Base-by-base conservation (phyloP, 1,284 basidiomycete species). In the Ustilago tritici region DNA sequence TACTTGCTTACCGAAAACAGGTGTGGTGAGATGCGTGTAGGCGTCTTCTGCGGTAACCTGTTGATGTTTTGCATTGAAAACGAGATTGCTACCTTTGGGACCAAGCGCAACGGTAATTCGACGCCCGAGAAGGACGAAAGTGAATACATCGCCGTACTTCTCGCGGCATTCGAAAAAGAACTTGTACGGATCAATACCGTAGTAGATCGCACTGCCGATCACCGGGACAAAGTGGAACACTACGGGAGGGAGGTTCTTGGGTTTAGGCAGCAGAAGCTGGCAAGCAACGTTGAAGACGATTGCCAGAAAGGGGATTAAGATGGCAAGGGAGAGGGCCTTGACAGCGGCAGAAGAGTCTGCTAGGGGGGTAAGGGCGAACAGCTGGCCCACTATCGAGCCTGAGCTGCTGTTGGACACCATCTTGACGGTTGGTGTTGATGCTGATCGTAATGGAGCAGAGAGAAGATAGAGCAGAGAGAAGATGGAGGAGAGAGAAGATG, bases 31-130 rank as follows among this genome's bases (percentile, higher is more conserved):
- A 38, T 82, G 81, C 35, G 92, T 95, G 87, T 99, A 99, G 9
- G 95, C 96, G 75, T 96, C 95, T 88, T 99, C 97, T 1, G 97
- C 97, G 50, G 93, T 96, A 69, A 99, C 92, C 52, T 95, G 92
- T 2, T 91, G 91, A 50, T 94, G 91, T 88, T 95, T 96, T 50
- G 96, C 97, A 70, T 97, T 96, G 36, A 99, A 90, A 67, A 98
- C 89, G 78, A 98, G 92, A 88, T 98, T 95, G 87, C 93, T 96
- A 32, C 97, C 97, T 86, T 93, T 93, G 46, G 94, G 89, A 41
- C 95, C 94, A 32, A 99, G 90, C 1, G 95, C 92, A 63, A 96
- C 95, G 0, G 96, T 98, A 78, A 98, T 91, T 63, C 91, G 91
- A 69, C 94, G 91, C 52, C 96, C 96, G 52, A 98, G 88, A 10